These are phyloP conservation scores for Russula compacta DNA, from an alignment of 768 basidiomycete genomes.

Conservation along the genomic window DNA sequence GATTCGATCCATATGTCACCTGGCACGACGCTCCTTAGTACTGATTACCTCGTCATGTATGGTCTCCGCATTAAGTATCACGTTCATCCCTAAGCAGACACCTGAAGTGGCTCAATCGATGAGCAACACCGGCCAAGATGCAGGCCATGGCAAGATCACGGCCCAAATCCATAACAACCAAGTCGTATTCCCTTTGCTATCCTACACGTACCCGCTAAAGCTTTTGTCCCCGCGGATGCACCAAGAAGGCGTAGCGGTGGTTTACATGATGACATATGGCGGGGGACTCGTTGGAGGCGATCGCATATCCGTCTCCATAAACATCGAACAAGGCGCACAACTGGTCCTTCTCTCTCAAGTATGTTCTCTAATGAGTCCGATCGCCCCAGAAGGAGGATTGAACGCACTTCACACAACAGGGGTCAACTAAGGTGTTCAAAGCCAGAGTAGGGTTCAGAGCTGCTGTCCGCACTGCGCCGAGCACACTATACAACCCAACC, in stretches of 20 bases:
- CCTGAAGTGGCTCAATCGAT: background rate
- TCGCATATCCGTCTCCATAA: constrained; percentile 49
- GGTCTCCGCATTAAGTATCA: constrained; percentile 6
- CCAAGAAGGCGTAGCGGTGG: constrained; percentile 46
- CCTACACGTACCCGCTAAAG: constrained; percentile 81
- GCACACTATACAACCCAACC: background rate
- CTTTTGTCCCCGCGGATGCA: constrained; percentile 63
- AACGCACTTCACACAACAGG: constrained; percentile 36
- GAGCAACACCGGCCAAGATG: constrained; percentile 5
- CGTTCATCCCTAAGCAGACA: background rate
- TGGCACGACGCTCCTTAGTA: constrained; percentile 11
- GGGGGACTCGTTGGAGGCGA: constrained; percentile 91
- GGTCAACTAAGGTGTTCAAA: constrained; percentile 94
- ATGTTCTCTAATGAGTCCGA: background rate
- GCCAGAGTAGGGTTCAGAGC: constrained; percentile 51
- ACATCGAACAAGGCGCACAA: constrained; percentile 45
- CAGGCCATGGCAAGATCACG: constrained; percentile 52
- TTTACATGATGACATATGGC: constrained; percentile 81
- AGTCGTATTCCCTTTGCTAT: constrained; percentile 63
- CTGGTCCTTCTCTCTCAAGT: constrained; percentile 85
- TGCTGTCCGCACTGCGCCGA: constrained; percentile 27
- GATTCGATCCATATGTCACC: constrained; percentile 2
- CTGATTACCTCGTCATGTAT: constrained; percentile 12
- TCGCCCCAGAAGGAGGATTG: background rate
- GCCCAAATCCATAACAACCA: constrained; percentile 43